phyloP scores from a whole-genome alignment of 2,329 filamentous ascomycete genomes.

The Ophiostoma piceae region DNA sequence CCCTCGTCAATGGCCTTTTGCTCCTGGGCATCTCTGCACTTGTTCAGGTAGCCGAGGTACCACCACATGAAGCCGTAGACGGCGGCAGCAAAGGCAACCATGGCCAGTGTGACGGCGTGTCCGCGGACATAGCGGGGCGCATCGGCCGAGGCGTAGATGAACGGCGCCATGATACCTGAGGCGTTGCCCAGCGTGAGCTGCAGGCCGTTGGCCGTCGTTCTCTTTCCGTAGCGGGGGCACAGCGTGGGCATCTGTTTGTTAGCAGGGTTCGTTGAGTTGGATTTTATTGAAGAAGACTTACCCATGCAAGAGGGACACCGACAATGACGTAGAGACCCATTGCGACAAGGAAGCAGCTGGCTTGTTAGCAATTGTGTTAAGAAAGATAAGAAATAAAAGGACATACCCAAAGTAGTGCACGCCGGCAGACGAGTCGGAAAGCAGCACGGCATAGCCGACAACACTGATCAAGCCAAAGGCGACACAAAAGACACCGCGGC shows the following conservation, averaged over 20 bases:
- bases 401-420: constrained; percentile 17
- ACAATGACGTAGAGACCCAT: constrained; percentile 10
- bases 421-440: constrained; percentile 2
- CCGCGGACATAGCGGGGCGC: constrained; percentile 3
- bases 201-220: constrained; percentile 12
- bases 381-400: not conserved
- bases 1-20: not conserved
- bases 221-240: constrained; percentile 8
- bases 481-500: constrained; percentile 13
- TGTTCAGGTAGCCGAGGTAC: constrained; percentile 14
- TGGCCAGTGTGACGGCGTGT: constrained; percentile 11
- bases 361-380: not conserved
- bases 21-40: constrained; percentile 5
- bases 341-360: constrained; percentile 7
- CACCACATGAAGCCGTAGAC: constrained; percentile 15
- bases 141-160: not conserved
- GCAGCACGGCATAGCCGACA: constrained; percentile 22
- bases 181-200: constrained; percentile 10
- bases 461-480: constrained; percentile 6
- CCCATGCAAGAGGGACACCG: constrained; percentile 8
- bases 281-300: not conserved
- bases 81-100: constrained; percentile 2
- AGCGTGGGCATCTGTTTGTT: constrained; percentile 5
- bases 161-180: constrained; percentile 8
- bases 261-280: not conserved